Percentiles rank a stretch among this genome's conserved stretches.
Evolutionary conservation across 2,329 filamentous ascomycete species (phyloP).

Genomic region (Magnaporthiopsis incrustans): DNA sequence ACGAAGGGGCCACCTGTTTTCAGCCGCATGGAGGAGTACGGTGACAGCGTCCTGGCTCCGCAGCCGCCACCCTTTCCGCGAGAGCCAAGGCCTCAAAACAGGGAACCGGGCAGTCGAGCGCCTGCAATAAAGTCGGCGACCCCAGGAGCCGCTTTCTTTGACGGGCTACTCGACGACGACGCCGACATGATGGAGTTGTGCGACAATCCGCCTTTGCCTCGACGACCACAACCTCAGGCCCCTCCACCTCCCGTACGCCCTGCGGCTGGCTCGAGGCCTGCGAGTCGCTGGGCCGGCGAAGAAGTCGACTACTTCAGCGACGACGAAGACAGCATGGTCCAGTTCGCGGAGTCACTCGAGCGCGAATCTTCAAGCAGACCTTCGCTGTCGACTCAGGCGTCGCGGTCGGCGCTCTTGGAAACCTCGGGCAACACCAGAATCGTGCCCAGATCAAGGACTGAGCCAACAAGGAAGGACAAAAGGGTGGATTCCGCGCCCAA

Average conservation of each 20-base stretch:
- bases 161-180: constrained; percentile 17
- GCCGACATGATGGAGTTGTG: constrained; percentile 12
- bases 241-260: not conserved
- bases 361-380: constrained; percentile 26
- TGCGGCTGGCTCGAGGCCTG: not conserved
- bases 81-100: constrained; percentile 3
- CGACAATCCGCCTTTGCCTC: not conserved
- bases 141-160: constrained; percentile 1
- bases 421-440: constrained; percentile 38
- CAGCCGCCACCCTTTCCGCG: constrained; percentile 6
- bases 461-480: constrained; percentile 19
- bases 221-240: constrained; percentile 1
- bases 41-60: not conserved
- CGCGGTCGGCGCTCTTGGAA: constrained; percentile 34
- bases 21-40: constrained; percentile 5
- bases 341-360: constrained; percentile 43
- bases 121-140: not conserved
- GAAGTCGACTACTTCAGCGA: constrained; percentile 21
- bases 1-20: constrained; percentile 8
- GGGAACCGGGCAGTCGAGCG: too few relatives aligned
- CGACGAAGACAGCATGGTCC: constrained; percentile 35
- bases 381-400: constrained; percentile 13
- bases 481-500: constrained; percentile 15
- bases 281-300: constrained; percentile 5
- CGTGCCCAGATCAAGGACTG: constrained; percentile 23